Conservation (phyloP, 345 rosid species). For the Eucalyptus pauciflora region DNA sequence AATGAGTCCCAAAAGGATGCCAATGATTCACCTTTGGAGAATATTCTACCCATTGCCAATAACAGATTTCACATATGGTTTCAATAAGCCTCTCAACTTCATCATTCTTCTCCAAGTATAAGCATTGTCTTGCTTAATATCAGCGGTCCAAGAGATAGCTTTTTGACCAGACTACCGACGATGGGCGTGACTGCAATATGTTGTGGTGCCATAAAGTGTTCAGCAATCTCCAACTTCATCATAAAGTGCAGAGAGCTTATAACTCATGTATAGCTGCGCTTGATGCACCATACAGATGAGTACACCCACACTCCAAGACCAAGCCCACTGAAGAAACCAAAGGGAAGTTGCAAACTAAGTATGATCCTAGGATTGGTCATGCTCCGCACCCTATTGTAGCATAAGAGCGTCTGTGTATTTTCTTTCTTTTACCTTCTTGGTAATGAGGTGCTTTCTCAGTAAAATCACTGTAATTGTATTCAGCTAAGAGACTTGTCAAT, state of each 20-base stretch:
- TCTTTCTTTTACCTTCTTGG: not conserved
- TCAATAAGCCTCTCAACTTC: not conserved
- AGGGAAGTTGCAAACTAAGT: not conserved
- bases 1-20: not conserved
- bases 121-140: not conserved
- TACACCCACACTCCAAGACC: not conserved
- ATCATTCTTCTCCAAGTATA: not conserved
- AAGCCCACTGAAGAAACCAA: not conserved
- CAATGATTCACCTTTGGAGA: not conserved
- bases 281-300: not conserved
- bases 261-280: not conserved
- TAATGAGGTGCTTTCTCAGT: not conserved
- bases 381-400: not conserved
- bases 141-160: not conserved
- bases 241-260: not conserved
- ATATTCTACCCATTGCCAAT: not conserved
- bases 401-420: not conserved
- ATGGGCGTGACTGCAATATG: not conserved
- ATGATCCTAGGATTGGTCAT: not conserved
- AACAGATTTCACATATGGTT: not conserved
- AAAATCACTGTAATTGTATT: not conserved
- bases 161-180: not conserved
- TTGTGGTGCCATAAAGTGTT: not conserved
- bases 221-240: not conserved
- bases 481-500: not conserved